phyloP scores from a whole-genome alignment of 192 early-diverging fungal genomes.

The Jimgerdemannia lactiflua region DNA sequence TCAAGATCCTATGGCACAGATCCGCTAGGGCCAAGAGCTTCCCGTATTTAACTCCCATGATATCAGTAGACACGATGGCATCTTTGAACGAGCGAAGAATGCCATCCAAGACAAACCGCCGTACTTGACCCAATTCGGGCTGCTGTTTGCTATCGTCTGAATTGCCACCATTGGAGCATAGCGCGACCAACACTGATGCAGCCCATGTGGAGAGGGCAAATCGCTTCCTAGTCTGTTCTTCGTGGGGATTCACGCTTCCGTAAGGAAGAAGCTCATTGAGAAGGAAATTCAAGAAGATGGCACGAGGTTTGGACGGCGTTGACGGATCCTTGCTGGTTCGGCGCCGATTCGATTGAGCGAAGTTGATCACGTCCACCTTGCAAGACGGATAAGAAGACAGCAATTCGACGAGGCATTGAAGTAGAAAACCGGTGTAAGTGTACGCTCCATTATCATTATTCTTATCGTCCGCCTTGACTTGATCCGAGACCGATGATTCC shows the following conservation, averaged over 20 bases:
- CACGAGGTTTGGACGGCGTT: slow-evolving; percentile 31
- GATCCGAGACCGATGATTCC: slow-evolving; percentile 24
- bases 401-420: slow-evolving; percentile 87
- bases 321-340: slow-evolving; percentile 37
- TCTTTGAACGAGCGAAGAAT: slow-evolving; percentile 63
- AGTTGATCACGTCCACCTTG: slow-evolving; percentile 67
- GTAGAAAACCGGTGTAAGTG: slow-evolving; percentile 70
- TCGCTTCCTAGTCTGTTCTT: slow-evolving; percentile 50
- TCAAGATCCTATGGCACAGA: slow-evolving; percentile 64
- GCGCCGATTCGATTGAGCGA: slow-evolving; percentile 33
- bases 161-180: slow-evolving; percentile 44
- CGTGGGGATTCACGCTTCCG: slow-evolving; percentile 32
- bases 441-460: slow-evolving; percentile 22
- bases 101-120: slow-evolving; percentile 67
- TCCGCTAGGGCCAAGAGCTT: slow-evolving; percentile 68
- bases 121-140: slow-evolving; percentile 53
- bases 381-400: slow-evolving; percentile 82
- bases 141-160: slow-evolving; percentile 51
- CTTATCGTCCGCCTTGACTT: slow-evolving; percentile 15
- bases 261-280: slow-evolving; percentile 69
- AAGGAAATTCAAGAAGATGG: slow-evolving; percentile 56
- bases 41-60: slow-evolving; percentile 57
- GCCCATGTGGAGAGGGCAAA: slow-evolving; percentile 68
- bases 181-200: slow-evolving; percentile 57
- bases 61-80: slow-evolving; percentile 43